A percentile compares a stretch with the other conserved stretches of the same genome.
Conservation (phyloP, 352 stramenopile species). For the Proteromonas lacertae region DNA sequence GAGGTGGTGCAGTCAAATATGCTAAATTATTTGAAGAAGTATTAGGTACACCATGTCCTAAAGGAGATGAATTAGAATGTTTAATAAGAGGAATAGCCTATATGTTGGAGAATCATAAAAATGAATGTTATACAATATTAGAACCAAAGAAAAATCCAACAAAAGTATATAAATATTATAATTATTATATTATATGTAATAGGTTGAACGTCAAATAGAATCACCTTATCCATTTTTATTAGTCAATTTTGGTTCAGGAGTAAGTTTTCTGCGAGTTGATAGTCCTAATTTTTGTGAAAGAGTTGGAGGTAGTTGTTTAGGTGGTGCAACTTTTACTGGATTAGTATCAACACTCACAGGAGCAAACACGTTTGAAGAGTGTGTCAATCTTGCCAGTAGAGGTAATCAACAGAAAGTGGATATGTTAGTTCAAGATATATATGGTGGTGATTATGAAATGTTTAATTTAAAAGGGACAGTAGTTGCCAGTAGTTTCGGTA, state of each 20-base stretch:
- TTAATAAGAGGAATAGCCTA: slow-evolving; percentile 85
- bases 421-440: slow-evolving; percentile 97
- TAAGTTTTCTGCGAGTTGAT: slow-evolving; percentile 79
- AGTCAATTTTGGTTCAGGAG: slow-evolving; percentile 87
- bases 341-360: slow-evolving; percentile 34
- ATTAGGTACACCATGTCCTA: slow-evolving; percentile 53
- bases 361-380: slow-evolving; percentile 24
- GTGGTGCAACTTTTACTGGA: slow-evolving; percentile 90
- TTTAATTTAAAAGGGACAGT: slow-evolving; percentile 16
- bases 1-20: slow-evolving; percentile 79
- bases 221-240: slow-evolving; percentile 66
- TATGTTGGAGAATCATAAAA: slow-evolving; percentile 56
- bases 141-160: neutral
- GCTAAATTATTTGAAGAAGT: slow-evolving; percentile 35
- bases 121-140: slow-evolving; percentile 70
- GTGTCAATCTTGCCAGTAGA: slow-evolving; percentile 28
- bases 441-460: slow-evolving; percentile 63
- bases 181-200: neutral
- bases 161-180: neutral
- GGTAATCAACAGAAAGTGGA: slow-evolving; percentile 36
- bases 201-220: neutral
- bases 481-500: slow-evolving; percentile 89
- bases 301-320: slow-evolving; percentile 86
- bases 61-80: slow-evolving; percentile 81
- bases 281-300: slow-evolving; percentile 63